phyloP scores from a whole-genome alignment of 352 stramenopile genomes.

The Phytophthora podocarpi region DNA sequence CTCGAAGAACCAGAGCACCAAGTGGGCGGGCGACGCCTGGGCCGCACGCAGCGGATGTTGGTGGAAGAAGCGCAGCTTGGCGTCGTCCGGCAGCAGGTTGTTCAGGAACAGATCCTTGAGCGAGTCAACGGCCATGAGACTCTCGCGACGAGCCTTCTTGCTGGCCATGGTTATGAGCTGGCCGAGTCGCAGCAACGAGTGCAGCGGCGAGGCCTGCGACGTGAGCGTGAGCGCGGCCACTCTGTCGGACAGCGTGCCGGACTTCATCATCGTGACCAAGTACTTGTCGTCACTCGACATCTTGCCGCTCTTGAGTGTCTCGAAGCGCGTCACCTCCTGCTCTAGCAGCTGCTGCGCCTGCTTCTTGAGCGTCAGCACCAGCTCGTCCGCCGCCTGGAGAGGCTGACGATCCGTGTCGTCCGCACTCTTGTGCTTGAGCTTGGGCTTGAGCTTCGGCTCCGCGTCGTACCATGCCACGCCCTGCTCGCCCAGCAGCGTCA shows the following conservation, averaged over 20 bases:
- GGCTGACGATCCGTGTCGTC: conserved; percentile 5
- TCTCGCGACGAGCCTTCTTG: conserved; percentile 90
- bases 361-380: conserved; percentile 60
- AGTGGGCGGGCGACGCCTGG: conserved; percentile 54
- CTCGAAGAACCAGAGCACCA: conserved; percentile 85
- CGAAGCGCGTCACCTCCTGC: conserved; percentile 58
- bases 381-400: conserved; percentile 37
- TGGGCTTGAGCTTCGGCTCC: conserved; percentile 33
- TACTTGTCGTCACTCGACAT: conserved; percentile 89
- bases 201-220: conserved; percentile 85
- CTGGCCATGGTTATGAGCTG: conserved; percentile 90
- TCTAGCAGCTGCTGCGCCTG: conserved; percentile 66
- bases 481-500: conserved; percentile 37
- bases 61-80: conserved; percentile 84
- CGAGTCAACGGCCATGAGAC: conserved; percentile 91
- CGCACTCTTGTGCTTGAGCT: conserved; percentile 20
- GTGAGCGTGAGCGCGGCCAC: conserved; percentile 91
- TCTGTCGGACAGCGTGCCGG: conserved; percentile 91
- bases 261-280: conserved; percentile 86
- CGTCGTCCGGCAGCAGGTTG: conserved; percentile 87
- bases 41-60: conserved; percentile 66
- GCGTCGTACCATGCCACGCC: conserved; percentile 46
- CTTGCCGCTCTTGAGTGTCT: conserved; percentile 67
- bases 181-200: conserved; percentile 72
- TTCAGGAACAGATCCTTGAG: conserved; percentile 95